Conservation (phyloP, 1,139 yeast species). For the Yamadazyma triangularis region DNA sequence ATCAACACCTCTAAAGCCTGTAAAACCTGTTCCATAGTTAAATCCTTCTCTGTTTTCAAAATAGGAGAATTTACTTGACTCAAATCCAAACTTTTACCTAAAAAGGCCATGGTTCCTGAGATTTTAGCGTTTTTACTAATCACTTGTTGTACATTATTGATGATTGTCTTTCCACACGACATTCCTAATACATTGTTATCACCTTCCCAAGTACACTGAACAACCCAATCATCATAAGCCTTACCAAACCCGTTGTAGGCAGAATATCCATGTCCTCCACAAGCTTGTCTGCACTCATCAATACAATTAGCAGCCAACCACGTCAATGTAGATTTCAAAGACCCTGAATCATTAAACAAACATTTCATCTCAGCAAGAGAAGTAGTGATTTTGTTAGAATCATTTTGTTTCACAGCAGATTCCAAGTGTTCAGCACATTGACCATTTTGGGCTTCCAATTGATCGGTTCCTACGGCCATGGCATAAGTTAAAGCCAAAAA, state of each 20-base stretch:
- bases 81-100: conserved; percentile 28
- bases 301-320: conserved; percentile 46
- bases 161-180: conserved; percentile 40
- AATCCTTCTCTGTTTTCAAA: conserved; percentile 23
- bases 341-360: conserved; percentile 41
- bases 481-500: conserved; percentile 42
- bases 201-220: conserved; percentile 52
- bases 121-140: conserved; percentile 22
- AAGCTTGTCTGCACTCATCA: conserved; percentile 45
- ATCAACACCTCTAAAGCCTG: conserved; percentile 36
- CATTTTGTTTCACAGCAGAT: conserved; percentile 31
- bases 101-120: conserved; percentile 30
- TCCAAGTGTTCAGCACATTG: conserved; percentile 29
- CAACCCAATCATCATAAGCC: conserved; percentile 47
- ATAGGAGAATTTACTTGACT: conserved; percentile 14
- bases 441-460: conserved; percentile 28
- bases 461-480: conserved; percentile 36
- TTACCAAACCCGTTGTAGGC: conserved; percentile 43
- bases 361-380: conserved; percentile 36
- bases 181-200: conserved; percentile 44
- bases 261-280: conserved; percentile 51
- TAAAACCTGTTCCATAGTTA: conserved; percentile 25
- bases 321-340: conserved; percentile 42
- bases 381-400: conserved; percentile 26
- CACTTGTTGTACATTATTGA: conserved; percentile 26